Base-by-base conservation (phyloP, 2,329 filamentous ascomycete genomes). In the Colletotrichum zoysiae region DNA sequence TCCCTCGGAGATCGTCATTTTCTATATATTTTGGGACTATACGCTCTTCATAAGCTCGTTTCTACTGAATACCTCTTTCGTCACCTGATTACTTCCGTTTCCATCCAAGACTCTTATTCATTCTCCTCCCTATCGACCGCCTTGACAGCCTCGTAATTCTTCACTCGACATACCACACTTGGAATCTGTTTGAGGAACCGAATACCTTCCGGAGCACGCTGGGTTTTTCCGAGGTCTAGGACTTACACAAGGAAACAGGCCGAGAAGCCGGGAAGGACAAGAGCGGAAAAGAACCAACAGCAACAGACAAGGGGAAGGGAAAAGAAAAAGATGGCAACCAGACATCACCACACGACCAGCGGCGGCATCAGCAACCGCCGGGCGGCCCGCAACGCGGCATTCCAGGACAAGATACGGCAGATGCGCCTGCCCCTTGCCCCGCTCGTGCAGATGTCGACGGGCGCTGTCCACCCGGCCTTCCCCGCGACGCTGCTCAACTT, bases 401-500 rank as follows among this genome's bases (percentile, higher is more conserved):
- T 94, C 73, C 82, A 84, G 11, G 80, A 84, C 73, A 93, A 94
- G 78, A 85, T 95, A 70, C 77, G 82, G 33, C 87, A 92, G 74
- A 91, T 95, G 86, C 86, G 87, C 26, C 86, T 93, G 14, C 85
- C 85, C 30, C 88, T 95, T 33, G 86, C 88, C 0, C 91, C 92
- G 1, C 88, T 95, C 7, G 89, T 92, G 9, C 88, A 90, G 80
- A 81, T 91, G 74, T 84, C 85, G 30, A 88, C 87, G 1, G 91
- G 91, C 61, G 78, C 82, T n/a, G 82, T 91, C 2, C 91, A 93
- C 77, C 88, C 90, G 0, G 79, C 84, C 67, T 95, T 92, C 79
- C 92, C 92, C 1, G 77, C 78, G 26, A 92, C 89, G 4, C 84
- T 94, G 66, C 88, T 95, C 57, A 86, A 88, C 78, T 93, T 92